Conservation (phyloP, 1,139 yeast species). For the Maudiozyma humilis region DNA sequence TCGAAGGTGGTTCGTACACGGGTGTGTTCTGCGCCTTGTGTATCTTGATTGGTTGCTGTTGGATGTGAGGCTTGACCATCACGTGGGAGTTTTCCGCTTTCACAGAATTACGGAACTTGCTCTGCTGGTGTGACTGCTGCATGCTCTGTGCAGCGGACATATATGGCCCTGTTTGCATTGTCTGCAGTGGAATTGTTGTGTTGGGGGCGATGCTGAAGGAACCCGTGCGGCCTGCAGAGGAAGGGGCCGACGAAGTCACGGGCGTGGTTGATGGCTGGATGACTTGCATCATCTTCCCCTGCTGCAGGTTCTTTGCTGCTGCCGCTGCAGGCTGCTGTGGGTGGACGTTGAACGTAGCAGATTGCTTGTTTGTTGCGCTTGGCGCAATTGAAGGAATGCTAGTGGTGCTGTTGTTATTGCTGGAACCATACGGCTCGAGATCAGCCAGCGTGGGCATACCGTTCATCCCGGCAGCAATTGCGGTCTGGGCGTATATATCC, state of each 20-base stretch:
- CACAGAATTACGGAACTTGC: background rate
- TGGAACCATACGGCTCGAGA: too few relatives aligned
- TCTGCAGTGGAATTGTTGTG: background rate
- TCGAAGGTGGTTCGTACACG: slow-evolving; percentile 1
- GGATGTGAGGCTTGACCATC: too few relatives aligned
- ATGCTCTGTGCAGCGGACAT: background rate
- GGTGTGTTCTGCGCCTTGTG: slow-evolving; percentile 1
- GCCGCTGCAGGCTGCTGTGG: background rate
- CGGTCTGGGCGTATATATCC: background rate
- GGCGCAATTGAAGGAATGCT: background rate
- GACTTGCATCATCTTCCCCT: background rate
- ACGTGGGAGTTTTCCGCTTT: background rate
- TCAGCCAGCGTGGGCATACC: too few relatives aligned
- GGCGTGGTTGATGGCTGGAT: background rate
- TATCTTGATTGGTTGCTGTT: background rate
- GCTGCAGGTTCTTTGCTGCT: background rate
- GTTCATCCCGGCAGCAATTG: background rate
- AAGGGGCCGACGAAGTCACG: too few relatives aligned
- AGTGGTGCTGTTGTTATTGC: too few relatives aligned
- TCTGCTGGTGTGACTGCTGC: background rate
- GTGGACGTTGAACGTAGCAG: background rate
- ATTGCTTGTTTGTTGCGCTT: background rate
- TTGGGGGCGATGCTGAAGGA: too few relatives aligned
- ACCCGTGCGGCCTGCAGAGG: too few relatives aligned
- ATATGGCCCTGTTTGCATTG: background rate